phyloP scores from a whole-genome alignment of 1,139 yeast genomes.

The Kodamaea ohmeri region DNA sequence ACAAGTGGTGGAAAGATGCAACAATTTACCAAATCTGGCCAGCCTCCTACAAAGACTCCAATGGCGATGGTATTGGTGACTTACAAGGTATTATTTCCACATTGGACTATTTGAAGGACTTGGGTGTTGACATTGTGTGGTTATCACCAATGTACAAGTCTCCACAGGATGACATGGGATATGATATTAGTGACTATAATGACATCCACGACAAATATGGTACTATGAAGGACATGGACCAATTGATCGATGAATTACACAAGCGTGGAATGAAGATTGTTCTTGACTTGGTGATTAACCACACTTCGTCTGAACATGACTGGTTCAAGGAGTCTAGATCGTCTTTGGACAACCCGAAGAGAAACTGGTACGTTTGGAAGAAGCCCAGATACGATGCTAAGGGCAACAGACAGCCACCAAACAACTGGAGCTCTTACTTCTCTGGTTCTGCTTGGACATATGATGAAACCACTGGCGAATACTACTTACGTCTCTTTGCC shows the following conservation, averaged over 20 bases:
- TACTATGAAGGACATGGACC: slow-evolving; percentile 49
- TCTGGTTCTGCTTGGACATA: slow-evolving; percentile 57
- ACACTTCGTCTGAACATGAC: slow-evolving; percentile 52
- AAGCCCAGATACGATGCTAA: slow-evolving; percentile 44
- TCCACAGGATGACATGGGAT: slow-evolving; percentile 64
- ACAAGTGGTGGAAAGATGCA: slow-evolving; percentile 58
- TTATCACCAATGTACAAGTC: slow-evolving; percentile 57
- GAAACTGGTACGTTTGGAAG: slow-evolving; percentile 64
- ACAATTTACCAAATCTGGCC: slow-evolving; percentile 59
- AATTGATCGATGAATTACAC: slow-evolving; percentile 47
- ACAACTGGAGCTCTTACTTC: slow-evolving; percentile 54
- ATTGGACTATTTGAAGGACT: slow-evolving; percentile 49
- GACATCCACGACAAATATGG: slow-evolving; percentile 53
- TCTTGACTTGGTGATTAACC: slow-evolving; percentile 58
- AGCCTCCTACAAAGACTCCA: slow-evolving; percentile 55
- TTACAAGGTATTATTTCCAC: slow-evolving; percentile 51
- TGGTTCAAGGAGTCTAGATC: slow-evolving; percentile 59
- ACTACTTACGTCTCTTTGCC: slow-evolving; percentile 53
- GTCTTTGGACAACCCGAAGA: slow-evolving; percentile 49
- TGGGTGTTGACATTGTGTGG: slow-evolving; percentile 58
- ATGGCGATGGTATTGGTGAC: slow-evolving; percentile 59
- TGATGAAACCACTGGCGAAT: slow-evolving; percentile 52
- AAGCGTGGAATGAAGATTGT: slow-evolving; percentile 50
- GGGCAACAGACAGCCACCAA: slow-evolving; percentile 53
- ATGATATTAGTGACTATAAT: slow-evolving; percentile 56